These are phyloP conservation scores for Fraxinus latifolia DNA, from an alignment of 305 asterid genomes.

Conservation along the genomic window DNA sequence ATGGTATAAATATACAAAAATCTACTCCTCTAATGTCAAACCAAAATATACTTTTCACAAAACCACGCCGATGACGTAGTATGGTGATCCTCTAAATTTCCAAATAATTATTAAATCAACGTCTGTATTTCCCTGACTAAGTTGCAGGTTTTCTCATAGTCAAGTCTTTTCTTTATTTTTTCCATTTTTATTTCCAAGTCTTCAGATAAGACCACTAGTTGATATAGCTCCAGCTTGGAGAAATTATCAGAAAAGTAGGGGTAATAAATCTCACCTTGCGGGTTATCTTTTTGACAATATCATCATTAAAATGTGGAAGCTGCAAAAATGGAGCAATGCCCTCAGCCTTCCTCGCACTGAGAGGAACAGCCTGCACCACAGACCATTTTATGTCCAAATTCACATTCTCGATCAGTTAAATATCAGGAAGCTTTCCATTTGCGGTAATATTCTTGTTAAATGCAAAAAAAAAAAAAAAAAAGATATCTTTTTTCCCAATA, in stretches of 20 bases:
- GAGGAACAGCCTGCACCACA: constrained; percentile 78
- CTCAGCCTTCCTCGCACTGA: constrained; percentile 79
- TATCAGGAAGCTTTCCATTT: constrained; percentile 2
- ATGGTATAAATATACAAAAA: neutral
- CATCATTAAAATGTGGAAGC: constrained; percentile 85
- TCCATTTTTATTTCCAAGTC: neutral
- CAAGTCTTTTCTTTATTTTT: neutral
- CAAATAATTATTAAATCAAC: neutral
- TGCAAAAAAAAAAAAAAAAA: neutral
- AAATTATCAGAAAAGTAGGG: neutral
- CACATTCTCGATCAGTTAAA: constrained; percentile 17
- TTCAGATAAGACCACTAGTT: constrained; percentile 7
- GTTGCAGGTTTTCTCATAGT: neutral
- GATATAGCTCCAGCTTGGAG: neutral
- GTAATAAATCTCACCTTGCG: constrained; percentile 55
- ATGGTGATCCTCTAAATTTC: constrained; percentile 3
- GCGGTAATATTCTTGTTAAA: neutral
- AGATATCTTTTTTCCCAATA: neutral
- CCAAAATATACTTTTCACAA: constrained; percentile 1
- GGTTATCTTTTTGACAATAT: constrained; percentile 53
- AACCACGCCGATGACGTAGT: neutral
- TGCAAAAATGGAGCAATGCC: constrained; percentile 82
- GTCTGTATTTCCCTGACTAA: neutral
- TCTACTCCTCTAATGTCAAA: neutral
- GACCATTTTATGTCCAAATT: constrained; percentile 16